Evolutionary conservation across 1,284 basidiomycete genomes (phyloP).

Genomic region (Ganoderma leucocontextum): DNA sequence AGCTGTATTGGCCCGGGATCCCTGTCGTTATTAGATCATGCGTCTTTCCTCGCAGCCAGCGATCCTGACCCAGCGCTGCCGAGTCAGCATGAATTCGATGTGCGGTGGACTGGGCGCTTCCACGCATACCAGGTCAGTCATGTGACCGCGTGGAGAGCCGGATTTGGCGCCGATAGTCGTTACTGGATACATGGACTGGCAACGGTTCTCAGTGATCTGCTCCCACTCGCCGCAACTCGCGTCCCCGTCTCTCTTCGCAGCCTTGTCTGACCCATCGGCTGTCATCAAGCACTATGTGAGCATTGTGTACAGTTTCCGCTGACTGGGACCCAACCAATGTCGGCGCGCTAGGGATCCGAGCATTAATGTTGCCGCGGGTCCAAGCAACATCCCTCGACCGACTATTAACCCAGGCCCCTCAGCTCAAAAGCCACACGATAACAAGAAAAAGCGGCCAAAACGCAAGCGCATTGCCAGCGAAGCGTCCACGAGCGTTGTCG

Average conservation of each 20-base stretch:
- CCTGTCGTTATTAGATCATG: neutral
- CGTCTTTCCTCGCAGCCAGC: neutral
- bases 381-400: constrained; percentile 27
- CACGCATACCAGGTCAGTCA: constrained; percentile 26
- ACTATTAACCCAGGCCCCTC: neutral
- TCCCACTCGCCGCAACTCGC: neutral
- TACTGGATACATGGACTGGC: neutral
- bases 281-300: constrained; percentile 7
- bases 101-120: neutral
- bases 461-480: constrained; percentile 32
- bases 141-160: constrained; percentile 25
- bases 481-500: constrained; percentile 13
- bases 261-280: neutral
- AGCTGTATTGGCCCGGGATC: neutral
- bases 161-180: neutral
- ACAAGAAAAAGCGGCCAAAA: constrained; percentile 21
- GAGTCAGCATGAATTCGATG: too few species aligned
- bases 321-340: neutral
- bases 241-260: neutral
- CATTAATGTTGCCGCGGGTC: constrained; percentile 19
- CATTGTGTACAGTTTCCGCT: neutral
- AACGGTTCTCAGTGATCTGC: neutral
- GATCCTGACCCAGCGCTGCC: too few species aligned
- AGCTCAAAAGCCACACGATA: constrained; percentile 1
- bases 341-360: constrained; percentile 21